A percentile compares a stretch with the other conserved stretches of the same genome.
Conservation (phyloP, 2,329 filamentous ascomycete genomes). For the Colletotrichum somersetense region DNA sequence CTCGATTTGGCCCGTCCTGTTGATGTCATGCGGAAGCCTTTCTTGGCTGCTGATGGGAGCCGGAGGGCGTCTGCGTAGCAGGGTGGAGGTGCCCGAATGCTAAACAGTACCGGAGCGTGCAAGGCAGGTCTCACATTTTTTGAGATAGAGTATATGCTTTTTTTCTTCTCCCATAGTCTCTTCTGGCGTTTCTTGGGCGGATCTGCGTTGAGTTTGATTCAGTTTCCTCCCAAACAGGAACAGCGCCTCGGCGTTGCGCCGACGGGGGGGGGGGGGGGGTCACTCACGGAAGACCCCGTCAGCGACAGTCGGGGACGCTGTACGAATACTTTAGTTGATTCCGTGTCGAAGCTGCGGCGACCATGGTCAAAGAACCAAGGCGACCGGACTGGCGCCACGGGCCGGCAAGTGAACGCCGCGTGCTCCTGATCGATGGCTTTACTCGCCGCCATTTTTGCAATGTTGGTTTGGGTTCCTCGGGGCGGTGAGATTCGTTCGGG, state of each 20-base stretch:
- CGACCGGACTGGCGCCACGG: slow-evolving; percentile 29
- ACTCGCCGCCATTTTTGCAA: background rate
- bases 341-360: slow-evolving; percentile 21
- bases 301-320: slow-evolving; percentile 5
- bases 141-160: slow-evolving; percentile 27
- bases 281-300: slow-evolving; percentile 12
- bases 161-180: slow-evolving; percentile 12
- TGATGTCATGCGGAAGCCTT: slow-evolving; percentile 5
- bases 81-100: background rate
- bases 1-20: slow-evolving; percentile 1
- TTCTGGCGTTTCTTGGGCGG: slow-evolving; percentile 31
- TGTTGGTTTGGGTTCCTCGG: background rate
- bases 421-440: slow-evolving; percentile 6
- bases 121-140: slow-evolving; percentile 29
- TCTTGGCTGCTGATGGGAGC: background rate
- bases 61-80: slow-evolving; percentile 21
- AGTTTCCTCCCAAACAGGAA: slow-evolving; percentile 24
- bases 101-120: slow-evolving; percentile 13
- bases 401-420: slow-evolving; percentile 27
- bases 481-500: slow-evolving; percentile 17
- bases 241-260: slow-evolving; percentile 31
- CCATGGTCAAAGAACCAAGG: slow-evolving; percentile 28
- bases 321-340: background rate
- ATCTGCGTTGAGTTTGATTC: slow-evolving; percentile 35
- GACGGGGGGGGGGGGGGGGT: slow-evolving; percentile 4